Percentiles rank a stretch among this genome's conserved stretches.
Conservation (phyloP, 179 eudicot species). For the Dionaea muscipula region DNA sequence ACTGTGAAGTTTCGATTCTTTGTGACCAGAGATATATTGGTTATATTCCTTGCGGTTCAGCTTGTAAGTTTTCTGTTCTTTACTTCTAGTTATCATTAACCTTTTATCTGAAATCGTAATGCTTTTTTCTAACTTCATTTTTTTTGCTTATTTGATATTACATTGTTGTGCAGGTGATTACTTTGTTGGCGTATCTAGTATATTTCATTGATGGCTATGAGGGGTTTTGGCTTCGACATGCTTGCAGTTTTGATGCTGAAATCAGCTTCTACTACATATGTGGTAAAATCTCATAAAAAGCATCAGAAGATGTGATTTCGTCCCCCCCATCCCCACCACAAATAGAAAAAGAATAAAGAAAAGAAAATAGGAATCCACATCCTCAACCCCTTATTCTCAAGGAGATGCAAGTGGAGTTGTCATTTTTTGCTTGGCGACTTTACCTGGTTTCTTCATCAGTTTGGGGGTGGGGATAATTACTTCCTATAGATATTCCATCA, state of each 20-base stretch:
- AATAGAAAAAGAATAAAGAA: no score
- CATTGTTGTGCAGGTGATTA: slow-evolving; percentile 36
- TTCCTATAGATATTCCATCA: no score
- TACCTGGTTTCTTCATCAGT: no score
- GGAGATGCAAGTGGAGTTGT: no score
- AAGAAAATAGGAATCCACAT: no score
- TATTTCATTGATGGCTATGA: slow-evolving; percentile 62
- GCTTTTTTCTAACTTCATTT: not conserved
- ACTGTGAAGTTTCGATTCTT: slow-evolving; percentile 89
- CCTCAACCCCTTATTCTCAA: no score
- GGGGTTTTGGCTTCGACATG: slow-evolving; percentile 66
- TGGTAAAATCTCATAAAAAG: slow-evolving; percentile 37
- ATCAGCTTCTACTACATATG: slow-evolving; percentile 77
- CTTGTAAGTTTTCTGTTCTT: slow-evolving; percentile 48
- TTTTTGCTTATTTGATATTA: slow-evolving; percentile 1
- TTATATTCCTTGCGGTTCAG: slow-evolving; percentile 78
- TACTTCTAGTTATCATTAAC: slow-evolving; percentile 4
- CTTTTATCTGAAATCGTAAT: not conserved
- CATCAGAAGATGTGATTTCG: no score
- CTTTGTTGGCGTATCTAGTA: slow-evolving; percentile 62
- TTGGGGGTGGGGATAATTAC: no score
- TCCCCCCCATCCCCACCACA: no score
- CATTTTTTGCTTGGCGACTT: no score
- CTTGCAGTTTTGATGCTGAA: slow-evolving; percentile 66
- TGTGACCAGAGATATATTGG: slow-evolving; percentile 83